phyloP scores from a whole-genome alignment of 345 rosid genomes.

The Carallia brachiata region DNA sequence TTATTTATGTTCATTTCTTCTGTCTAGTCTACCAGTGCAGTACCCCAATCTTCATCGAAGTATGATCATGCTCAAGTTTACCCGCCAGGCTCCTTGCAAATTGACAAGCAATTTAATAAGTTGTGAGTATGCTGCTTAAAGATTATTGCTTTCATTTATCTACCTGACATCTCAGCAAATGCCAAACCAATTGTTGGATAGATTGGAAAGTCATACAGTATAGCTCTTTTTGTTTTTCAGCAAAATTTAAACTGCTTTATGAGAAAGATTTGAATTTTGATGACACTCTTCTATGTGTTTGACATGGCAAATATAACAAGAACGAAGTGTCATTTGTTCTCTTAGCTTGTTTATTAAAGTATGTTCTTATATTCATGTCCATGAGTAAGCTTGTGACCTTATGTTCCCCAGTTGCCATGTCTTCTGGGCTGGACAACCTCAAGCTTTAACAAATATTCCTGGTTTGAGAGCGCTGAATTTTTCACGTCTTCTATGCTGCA shows the following conservation, averaged over 20 bases:
- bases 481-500: too few species aligned
- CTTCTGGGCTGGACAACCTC: too few species aligned
- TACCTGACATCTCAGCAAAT: not conserved
- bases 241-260: not conserved
- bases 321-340: too few species aligned
- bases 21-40: slow-evolving; percentile 45
- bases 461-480: too few species aligned
- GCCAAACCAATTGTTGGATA: not conserved
- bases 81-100: slow-evolving; percentile 37
- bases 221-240: not conserved
- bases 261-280: too few species aligned
- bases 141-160: not conserved
- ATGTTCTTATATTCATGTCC: too few species aligned
- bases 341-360: too few species aligned
- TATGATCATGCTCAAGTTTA: slow-evolving; percentile 40
- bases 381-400: too few species aligned
- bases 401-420: too few species aligned
- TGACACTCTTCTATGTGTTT: too few species aligned
- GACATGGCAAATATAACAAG: too few species aligned
- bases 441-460: too few species aligned
- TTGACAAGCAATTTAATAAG: slow-evolving; percentile 77
- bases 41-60: slow-evolving; percentile 50
- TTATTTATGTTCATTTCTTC: slow-evolving; percentile 11
- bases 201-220: not conserved
- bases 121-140: slow-evolving; percentile 48